Evolutionary conservation across 768 basidiomycete species (phyloP).

Genomic region (Naematelia encephala): DNA sequence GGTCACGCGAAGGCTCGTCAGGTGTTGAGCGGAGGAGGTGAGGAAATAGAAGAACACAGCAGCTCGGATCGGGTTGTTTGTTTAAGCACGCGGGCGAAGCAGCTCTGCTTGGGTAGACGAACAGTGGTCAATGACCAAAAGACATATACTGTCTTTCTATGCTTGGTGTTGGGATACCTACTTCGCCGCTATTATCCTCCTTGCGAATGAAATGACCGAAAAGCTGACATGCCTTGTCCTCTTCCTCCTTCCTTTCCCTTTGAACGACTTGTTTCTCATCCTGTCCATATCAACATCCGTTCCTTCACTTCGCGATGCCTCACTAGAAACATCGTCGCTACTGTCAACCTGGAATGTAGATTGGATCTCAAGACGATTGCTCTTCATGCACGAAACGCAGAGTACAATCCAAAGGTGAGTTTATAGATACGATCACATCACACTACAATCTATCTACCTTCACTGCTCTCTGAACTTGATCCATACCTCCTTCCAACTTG

Average conservation of each 20-base stretch:
- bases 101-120: no score
- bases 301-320: not conserved
- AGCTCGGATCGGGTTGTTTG: no score
- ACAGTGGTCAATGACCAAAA: no score
- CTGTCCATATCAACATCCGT: not conserved
- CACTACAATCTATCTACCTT: not conserved
- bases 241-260: no score
- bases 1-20: no score
- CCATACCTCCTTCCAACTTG: not conserved
- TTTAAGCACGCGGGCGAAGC: no score
- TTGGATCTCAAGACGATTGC: slow-evolving; percentile 98
- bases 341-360: slow-evolving; percentile 94
- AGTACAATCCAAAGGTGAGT: slow-evolving; percentile 99
- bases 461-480: not conserved
- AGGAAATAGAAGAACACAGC: no score
- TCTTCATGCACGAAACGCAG: slow-evolving; percentile 93
- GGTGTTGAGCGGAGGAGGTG: no score
- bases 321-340: slow-evolving; percentile 85
- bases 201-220: no score
- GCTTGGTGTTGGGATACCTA: no score
- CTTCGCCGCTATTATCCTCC: not conserved
- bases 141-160: no score
- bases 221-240: no score
- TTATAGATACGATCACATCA: slow-evolving; percentile 28
- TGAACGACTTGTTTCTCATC: slow-evolving; percentile 1